Base-by-base conservation (phyloP, 139 green algal species). In the Haematococcus sp. region DNA sequence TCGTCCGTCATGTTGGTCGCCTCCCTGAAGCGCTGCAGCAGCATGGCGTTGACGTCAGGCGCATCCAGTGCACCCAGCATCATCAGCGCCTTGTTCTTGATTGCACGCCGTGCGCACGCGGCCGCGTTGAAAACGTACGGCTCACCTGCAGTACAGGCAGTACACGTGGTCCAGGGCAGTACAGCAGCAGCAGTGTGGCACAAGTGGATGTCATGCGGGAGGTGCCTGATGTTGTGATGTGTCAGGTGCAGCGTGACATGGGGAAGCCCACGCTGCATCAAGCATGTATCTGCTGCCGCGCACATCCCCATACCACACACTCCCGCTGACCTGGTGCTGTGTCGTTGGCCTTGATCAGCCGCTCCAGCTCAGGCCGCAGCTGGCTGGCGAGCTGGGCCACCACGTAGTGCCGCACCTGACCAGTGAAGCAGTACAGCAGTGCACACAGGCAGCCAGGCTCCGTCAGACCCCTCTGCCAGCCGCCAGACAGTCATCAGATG, bases 1-100 rank as follows among this genome's bases (percentile, higher is more conserved):
- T 91, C 80, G 75, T 99, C 96, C 3, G 95, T 99, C 96, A 99
- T 99, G 91, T 99, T 99, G 65, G 84, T 93, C 11, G 95, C 94
- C 11, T 71, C 72, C 32, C 82, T 69, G 76, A 86, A 84, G 55
- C 90, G 81, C n/a, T 61, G 27, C 66, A 93, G 76, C 60, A 92
- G 60, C 46, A 88, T 78, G 51, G 70, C 76, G 3, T 79, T 89
- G 56, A 94, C 86, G 0, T 74, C 74, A 1, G 85, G 66, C 28
- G 94, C 91, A 30, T 89, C 82, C 77, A 97, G 79, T 5, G 71
- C 72, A 17, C 86, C 76, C 76, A 98, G 78, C 83, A 96, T 81
- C 4, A 66, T 80, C 66, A 98, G 83, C 15, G 84, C 84, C 71
- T 88, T 89, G 86, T 96, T 97, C 83, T 95, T 97, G 51, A 97